Conservation (phyloP, 2,329 filamentous ascomycete genomes). For the Aschersonia sp. region DNA sequence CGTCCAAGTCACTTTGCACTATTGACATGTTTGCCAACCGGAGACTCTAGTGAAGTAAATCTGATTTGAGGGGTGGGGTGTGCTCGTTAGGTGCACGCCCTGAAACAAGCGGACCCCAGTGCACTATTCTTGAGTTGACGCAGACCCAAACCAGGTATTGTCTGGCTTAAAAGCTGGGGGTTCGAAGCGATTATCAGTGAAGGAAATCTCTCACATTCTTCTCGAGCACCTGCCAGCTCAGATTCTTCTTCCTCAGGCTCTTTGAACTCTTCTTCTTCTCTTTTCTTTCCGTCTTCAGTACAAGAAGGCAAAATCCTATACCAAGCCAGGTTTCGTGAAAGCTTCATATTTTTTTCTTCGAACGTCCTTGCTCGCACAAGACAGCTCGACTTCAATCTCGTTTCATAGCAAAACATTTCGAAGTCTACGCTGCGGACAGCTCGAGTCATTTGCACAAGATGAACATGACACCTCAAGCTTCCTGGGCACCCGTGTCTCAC, state of each 20-base stretch:
- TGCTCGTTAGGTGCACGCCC: background rate
- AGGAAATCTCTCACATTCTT: too few species aligned
- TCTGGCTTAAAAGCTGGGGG: too few species aligned
- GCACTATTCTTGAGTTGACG: background rate
- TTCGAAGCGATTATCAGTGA: too few species aligned
- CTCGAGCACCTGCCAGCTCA: too few species aligned
- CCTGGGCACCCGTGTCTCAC: background rate
- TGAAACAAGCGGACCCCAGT: background rate
- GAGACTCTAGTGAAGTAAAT: background rate
- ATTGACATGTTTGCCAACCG: background rate
- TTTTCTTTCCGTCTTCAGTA: background rate
- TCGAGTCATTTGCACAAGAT: background rate
- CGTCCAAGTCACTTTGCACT: background rate
- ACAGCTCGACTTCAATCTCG: too few species aligned
- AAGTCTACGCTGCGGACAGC: too few species aligned
- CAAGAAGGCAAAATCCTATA: too few species aligned
- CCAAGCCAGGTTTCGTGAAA: background rate
- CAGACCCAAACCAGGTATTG: background rate
- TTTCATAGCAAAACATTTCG: too few species aligned
- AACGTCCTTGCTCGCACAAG: too few species aligned
- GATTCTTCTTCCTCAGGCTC: too few species aligned
- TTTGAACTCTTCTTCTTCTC: background rate
- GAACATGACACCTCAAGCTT: background rate
- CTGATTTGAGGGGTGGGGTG: background rate
- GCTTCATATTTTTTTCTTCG: background rate